Evolutionary conservation across 805 yeast genomes (phyloP), one percentile per base, ranked within the genome.

Genomic region (Teunomyces stri): DNA sequence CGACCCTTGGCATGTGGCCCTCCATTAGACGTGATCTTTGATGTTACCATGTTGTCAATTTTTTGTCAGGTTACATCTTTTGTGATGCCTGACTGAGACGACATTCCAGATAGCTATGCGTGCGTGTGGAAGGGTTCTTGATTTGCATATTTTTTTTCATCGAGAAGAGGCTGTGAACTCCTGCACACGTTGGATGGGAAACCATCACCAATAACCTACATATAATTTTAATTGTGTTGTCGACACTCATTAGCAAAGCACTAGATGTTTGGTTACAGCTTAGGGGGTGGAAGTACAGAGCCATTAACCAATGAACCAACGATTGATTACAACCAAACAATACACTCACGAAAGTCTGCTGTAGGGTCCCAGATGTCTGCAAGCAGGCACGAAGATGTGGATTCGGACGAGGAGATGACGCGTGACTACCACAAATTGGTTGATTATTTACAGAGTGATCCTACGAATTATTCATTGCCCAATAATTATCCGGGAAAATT

Each of bases 241-340:
- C 31, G 11, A 39, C 13, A 18, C 13, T 18, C 42, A 21, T 21
- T 13, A 27, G 13, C 34, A 10, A 15, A 36, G 9, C 4, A 31
- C n/a, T 27, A 5, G 9, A 53, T 53, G 56, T 22, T 51, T 11
- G 40, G 28, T 20, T 48, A 50, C 47, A 38, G 48, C 20, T 46
- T 53, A 30, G 54, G 54, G 6, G 44, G 39, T 3, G 56, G 50
- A 9, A 37, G 45, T 13, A 45, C 61, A 3, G 44, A 59, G 2
- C 59, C 63, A 6, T 49, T 66, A 34, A 51, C 55, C 16, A 66
- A 67, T 48, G 71, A 67, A 43, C 70, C 70, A 2, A 68, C 73
- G 3, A 60, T 67, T 6, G 69, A 66, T 48, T 68, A 67, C 50
- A 59, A 65, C 45, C 46, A 60, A 37, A 64, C 70, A 5, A 56